phyloP scores from a whole-genome alignment of 208 protist genomes.

The Leishmania martiniquensis region DNA sequence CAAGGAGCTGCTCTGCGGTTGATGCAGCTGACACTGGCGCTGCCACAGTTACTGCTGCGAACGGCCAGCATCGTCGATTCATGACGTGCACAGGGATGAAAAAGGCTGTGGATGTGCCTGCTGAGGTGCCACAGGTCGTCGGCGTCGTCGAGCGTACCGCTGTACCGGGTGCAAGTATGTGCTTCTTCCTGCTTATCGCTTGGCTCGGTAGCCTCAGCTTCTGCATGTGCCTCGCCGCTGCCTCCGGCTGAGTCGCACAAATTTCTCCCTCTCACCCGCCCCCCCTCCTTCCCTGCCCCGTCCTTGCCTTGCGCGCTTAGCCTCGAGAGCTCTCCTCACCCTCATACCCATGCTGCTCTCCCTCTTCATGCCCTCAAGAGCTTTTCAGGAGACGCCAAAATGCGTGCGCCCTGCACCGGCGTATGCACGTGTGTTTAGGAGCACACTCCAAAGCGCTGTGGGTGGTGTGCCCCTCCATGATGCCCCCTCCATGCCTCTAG shows the following conservation, averaged over 20 bases:
- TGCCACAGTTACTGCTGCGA: neutral
- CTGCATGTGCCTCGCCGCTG: neutral
- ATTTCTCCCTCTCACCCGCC: neutral
- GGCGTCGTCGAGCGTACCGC: neutral
- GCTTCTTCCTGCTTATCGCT: neutral
- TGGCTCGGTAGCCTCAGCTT: neutral
- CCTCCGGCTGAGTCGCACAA: neutral
- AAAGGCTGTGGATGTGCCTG: neutral
- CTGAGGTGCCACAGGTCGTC: neutral
- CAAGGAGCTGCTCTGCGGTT: constrained; percentile 29
- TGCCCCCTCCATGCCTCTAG: neutral
- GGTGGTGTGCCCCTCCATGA: too few relatives aligned
- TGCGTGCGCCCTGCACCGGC: neutral
- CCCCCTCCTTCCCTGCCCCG: neutral
- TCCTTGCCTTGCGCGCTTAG: neutral
- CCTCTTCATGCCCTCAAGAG: neutral
- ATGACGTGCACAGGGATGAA: neutral
- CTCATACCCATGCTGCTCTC: neutral
- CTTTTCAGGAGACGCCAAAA: neutral
- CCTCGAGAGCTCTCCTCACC: too few relatives aligned
- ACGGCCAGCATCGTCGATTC: too few relatives aligned
- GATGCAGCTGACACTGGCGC: neutral
- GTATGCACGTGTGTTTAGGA: neutral
- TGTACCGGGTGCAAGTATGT: neutral
- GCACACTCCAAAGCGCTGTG: neutral